Evolutionary conservation across 108 stramenopile species (phyloP).

Genomic region (Cyclotella atomus): DNA sequence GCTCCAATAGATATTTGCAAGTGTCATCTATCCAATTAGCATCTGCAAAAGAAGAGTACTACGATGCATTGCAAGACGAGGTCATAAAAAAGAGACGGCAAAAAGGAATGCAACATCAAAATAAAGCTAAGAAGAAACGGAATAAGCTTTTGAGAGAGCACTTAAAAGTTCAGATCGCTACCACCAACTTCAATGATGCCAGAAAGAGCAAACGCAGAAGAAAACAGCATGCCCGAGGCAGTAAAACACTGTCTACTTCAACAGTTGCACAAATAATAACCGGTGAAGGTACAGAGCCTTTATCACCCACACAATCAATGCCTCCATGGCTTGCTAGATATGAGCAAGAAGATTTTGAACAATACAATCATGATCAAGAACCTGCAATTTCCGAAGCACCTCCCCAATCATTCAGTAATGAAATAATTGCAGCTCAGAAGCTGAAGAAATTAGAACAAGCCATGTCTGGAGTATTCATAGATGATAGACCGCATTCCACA

Average conservation of each 20-base stretch:
- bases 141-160: neutral
- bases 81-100: neutral
- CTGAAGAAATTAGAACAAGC: neutral
- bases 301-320: neutral
- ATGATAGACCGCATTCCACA: constrained; percentile 10
- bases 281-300: neutral
- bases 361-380: neutral
- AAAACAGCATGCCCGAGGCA: neutral
- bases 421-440: neutral
- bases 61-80: neutral
- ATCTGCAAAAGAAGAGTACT: neutral
- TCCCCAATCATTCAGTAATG: neutral
- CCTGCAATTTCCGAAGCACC: neutral
- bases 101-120: neutral
- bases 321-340: constrained; percentile 4
- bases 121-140: neutral
- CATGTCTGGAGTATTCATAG: constrained; percentile 4
- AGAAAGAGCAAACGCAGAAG: neutral
- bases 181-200: neutral
- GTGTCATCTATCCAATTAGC: too few relatives aligned
- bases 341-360: neutral
- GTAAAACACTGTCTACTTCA: neutral
- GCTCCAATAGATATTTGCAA: too few relatives aligned
- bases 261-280: neutral
- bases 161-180: neutral